Evolutionary conservation across 2,329 filamentous ascomycete species (phyloP), one percentile per base, ranked within the genome.

Genomic region (Fusarium devonianum): DNA sequence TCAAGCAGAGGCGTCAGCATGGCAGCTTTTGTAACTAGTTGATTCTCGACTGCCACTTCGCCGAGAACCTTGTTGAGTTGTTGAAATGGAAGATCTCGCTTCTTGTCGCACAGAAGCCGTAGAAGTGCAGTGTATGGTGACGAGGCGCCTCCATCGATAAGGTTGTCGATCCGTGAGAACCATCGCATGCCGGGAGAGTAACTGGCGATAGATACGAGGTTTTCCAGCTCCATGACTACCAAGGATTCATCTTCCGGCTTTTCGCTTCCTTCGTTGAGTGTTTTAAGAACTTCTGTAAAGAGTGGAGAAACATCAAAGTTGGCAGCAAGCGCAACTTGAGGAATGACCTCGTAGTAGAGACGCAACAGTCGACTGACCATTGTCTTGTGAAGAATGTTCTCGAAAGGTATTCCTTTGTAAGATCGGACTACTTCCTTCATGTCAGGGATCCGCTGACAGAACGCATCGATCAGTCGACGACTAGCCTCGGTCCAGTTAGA

Each of bases 241-340:
- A 92, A 75, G 1, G 78, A 78, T 38, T 77, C 71, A 37, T 79
- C 73, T 42, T 77, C 72, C 3, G 73, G 71, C 35, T 83, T 77
- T 30, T 80, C 76, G 3, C 76, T 71, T 12, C 78, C 74, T 11
- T 79, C 71, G 32, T 88, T 83, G 8, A 90, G 71, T 22, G 79
- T 78, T 46, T 81, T 78, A 34, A 97, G 75, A 1, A 86, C 81
- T 49, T 85, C 82, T 7, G 87, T 85, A 12, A 99, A 78, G 14
- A 88, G 80, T 1, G 88, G 76, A 0, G 93, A 94, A 4, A 96
- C 87, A 66, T 97, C 94, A 64, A 97, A 94, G 58, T 89, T 94
- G 61, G 92, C 88, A 57, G 88, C 86, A 11, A 95, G 78, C 1
- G 92, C 91, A 17, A 90, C 77, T 51, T 90, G 86, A 2, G 94